phyloP scores from a whole-genome alignment of 148 eudicot genomes.

The Simmondsia chinensis region DNA sequence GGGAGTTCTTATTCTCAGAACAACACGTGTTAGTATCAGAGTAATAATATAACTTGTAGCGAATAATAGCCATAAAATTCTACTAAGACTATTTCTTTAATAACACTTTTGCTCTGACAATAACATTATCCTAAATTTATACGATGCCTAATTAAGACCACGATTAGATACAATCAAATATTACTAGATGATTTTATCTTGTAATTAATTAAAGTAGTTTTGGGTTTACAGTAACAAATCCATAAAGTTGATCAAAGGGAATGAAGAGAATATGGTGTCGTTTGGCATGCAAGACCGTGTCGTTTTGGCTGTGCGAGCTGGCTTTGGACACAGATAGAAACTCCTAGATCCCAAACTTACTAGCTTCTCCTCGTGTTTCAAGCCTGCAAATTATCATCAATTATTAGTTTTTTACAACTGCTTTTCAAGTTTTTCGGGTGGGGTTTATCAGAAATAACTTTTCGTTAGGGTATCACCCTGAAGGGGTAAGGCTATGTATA shows the following conservation, averaged over 20 bases:
- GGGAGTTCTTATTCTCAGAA: too few relatives aligned
- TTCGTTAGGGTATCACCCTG: not conserved
- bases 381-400: constrained; percentile 23
- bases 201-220: too few relatives aligned
- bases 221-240: constrained; percentile 18
- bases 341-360: constrained; percentile 48
- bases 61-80: too few relatives aligned
- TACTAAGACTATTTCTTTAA: too few relatives aligned
- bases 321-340: constrained; percentile 42
- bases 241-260: constrained; percentile 18
- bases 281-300: constrained; percentile 6
- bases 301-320: not conserved
- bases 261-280: not conserved
- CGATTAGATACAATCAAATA: not conserved
- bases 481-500: too few relatives aligned
- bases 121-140: too few relatives aligned
- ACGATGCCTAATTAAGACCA: not conserved
- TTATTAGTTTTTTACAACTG: not conserved
- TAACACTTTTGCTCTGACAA: too few relatives aligned
- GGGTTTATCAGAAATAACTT: too few relatives aligned
- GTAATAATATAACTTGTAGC: too few relatives aligned
- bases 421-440: not conserved
- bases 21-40: too few relatives aligned
- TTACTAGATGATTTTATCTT: not conserved
- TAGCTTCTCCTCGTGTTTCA: constrained; percentile 38